Percentiles rank a stretch among this genome's conserved stretches.
Conservation (phyloP, 495 filamentous ascomycete genomes). For the Annulohypoxylon nitens region DNA sequence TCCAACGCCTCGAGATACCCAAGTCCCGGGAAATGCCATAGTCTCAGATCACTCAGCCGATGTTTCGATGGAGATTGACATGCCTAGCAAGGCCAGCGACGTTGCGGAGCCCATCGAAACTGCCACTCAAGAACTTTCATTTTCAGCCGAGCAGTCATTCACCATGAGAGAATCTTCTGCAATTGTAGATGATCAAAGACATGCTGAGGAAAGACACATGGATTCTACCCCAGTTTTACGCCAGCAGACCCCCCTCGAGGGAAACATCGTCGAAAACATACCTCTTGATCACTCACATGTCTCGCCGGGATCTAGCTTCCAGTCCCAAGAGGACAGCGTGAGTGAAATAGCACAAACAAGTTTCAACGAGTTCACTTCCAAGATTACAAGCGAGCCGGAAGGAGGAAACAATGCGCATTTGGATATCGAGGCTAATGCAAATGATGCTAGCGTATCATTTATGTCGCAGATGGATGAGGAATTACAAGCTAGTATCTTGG, state of each 20-base stretch:
- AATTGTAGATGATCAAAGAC: neutral
- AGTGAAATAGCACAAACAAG: constrained; percentile 27
- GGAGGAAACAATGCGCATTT: constrained; percentile 10
- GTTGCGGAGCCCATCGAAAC: neutral
- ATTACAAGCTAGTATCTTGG: constrained; percentile 49
- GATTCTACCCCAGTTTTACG: constrained; percentile 2
- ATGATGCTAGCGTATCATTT: constrained; percentile 30
- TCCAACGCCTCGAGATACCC: constrained; percentile 45
- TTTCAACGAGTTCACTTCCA: constrained; percentile 7
- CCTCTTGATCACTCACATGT: neutral
- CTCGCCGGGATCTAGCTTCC: constrained; percentile 38
- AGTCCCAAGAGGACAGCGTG: constrained; percentile 38
- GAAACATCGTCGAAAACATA: neutral
- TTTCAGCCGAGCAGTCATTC: constrained; percentile 1
- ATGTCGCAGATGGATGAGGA: constrained; percentile 50
- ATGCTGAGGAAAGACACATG: neutral
- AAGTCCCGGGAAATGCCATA: constrained; percentile 12
- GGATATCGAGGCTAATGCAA: constrained; percentile 8
- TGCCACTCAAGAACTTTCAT: neutral
- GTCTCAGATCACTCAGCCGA: neutral
- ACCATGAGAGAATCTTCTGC: neutral
- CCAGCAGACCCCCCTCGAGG: constrained; percentile 5
- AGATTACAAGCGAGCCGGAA: neutral
- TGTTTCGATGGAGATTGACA: constrained; percentile 28
- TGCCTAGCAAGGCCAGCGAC: constrained; percentile 5